Evolutionary conservation across 139 green algal species (phyloP).

Genomic region (Micractinium conductrix): DNA sequence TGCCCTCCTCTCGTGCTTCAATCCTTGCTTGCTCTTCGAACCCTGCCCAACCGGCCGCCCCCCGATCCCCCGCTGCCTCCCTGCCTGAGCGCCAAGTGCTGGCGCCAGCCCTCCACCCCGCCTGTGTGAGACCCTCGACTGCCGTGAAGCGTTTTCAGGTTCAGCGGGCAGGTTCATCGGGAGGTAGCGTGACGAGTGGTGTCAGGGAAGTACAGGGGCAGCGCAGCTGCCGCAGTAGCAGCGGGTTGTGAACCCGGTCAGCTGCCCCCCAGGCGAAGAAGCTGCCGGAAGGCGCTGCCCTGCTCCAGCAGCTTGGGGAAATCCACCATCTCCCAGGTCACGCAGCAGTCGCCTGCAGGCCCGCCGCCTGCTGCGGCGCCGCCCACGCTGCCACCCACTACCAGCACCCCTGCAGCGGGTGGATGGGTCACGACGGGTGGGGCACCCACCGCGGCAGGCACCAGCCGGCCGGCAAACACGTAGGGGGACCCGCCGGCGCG

Average conservation of each 20-base stretch:
- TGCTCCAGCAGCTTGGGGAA: neutral
- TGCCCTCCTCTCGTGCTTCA: too few species aligned
- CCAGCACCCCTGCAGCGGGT: too few species aligned
- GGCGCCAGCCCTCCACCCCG: neutral
- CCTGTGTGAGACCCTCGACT: neutral
- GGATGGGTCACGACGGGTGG: too few species aligned
- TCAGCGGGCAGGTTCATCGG: neutral
- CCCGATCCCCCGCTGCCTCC: neutral
- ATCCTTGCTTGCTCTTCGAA: too few species aligned
- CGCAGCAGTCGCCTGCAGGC: slow-evolving; percentile 12
- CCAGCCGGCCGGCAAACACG: slow-evolving; percentile 33
- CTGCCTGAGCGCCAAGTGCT: neutral
- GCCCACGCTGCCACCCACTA: too few species aligned
- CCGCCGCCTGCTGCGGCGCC: neutral
- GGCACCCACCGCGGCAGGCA: neutral
- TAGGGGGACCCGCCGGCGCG: slow-evolving; percentile 13
- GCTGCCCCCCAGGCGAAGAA: neutral
- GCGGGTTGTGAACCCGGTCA: too few species aligned
- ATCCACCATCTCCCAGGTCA: slow-evolving; percentile 17
- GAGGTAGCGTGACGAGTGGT: neutral
- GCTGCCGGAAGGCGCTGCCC: neutral
- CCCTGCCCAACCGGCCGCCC: too few species aligned
- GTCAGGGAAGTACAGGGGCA: neutral
- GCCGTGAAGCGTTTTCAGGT: neutral
- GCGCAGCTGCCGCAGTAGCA: too few species aligned